Base-by-base conservation (phyloP, 208 protist genomes). In the Trypanosoma conorhini region DNA sequence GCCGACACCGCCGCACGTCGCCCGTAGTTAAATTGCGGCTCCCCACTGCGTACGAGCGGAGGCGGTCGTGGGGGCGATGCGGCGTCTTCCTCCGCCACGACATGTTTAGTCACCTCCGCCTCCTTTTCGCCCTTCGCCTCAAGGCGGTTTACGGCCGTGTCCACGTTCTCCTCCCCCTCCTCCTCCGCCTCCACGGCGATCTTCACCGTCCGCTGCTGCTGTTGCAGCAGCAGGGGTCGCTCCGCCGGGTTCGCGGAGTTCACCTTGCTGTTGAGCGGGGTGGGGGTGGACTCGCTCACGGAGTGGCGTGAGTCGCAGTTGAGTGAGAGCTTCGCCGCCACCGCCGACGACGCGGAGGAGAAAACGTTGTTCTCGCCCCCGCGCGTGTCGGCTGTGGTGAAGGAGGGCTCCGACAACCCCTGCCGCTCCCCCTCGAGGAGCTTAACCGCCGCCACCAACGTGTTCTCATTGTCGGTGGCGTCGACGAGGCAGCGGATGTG, bases 1-100 rank as follows among this genome's bases (percentile, higher is more conserved):
- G 89, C 86, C 13, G 84, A 91, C 19, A 94, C 82, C 15, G 86
- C 89, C 0, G 81, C 77, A 30, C 89, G 89, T 1, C 89, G 73
- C 5, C 85, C 80, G 46, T 82, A 38, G 26, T 40, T 62, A 62
- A 62, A 17, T 9, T 10, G 26, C 17, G 51, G 19, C 21, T 31
- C 15, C 24, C 22, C 15, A 5, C 24, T 17, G 55, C 5, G 8
- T 46, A 1, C 51, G 9, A 42, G 15, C 1, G 33, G 7, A 38
- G 3, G 8, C 12, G 26, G 30, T 7, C 9, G 5, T 5, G 33
- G 22, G 17, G n/a, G 5, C 35, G 60, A 30, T 33, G 19, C 1
- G 31, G 50, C 4, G 7, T 3, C 5, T n/a, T 19, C 59, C 12
- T 48, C 59, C 26, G 10, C 8, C 3, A 5, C 54, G 5, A 19